Evolutionary conservation across 1,284 basidiomycete genomes (phyloP), one percentile per base, ranked within the genome.

Genomic region (Somion occarium): DNA sequence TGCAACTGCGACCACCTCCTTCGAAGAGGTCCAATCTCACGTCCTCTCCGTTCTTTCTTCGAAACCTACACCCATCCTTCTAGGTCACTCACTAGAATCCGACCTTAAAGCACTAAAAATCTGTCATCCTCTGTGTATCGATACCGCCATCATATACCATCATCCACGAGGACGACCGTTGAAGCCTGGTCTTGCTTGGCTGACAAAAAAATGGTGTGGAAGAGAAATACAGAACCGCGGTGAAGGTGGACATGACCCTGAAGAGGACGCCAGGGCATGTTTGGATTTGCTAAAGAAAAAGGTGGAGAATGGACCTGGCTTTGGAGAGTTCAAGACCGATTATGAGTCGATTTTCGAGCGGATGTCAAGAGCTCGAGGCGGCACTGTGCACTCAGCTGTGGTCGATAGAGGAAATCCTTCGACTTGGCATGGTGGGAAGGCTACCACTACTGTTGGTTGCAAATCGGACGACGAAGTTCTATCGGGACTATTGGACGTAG

Each of bases 71-170:
- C 91, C 92, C 1, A 88, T 95, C 60, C 82, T 97, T 15, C 73
- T 97, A n/a, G 94, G 94, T 0, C 94, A 97, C 66, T 95, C 92
- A 2, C 81, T 97, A 45, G 93, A 96, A 70, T 93, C 88, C 25
- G 93, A 97, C 64, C 76, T 97, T 27, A 82, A 81, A 56, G 89
- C 89, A 0, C 78, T 98, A 51, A 89, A 88, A 59, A 79, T 96
- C 38, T 80, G 83, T 53, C 89, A 96, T 61, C 84, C 92, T 0
- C 72, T 80, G 42, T 91, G 91, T 61, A 91, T 97, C 60, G 94
- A 97, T 64, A 97, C 94, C 1, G 88, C 92, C 0, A 64, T 97
- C 3, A 72, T 89, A 15, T 97, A 86, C 69, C 88, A 93, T 61
- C 94, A 97, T 67, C 89, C 93, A 0, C 83, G 91, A 9, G 92